These are phyloP conservation scores for Taiozyma sp. DNA, from an alignment of 1,139 yeast genomes.

Conservation along the genomic window DNA sequence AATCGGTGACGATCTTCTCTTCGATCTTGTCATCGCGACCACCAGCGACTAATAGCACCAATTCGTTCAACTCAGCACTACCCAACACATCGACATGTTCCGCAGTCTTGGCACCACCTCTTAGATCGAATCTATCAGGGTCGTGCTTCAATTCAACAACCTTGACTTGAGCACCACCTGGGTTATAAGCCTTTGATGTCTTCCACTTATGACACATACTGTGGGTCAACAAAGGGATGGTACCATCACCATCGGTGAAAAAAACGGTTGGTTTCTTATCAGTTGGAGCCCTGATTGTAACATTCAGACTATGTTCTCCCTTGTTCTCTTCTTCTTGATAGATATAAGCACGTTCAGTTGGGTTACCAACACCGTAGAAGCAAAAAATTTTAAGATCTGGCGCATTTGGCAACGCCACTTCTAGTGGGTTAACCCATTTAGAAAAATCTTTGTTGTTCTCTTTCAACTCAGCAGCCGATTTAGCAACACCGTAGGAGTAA, in stretches of 20 bases:
- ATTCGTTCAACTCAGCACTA: slow-evolving; percentile 84
- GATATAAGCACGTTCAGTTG: slow-evolving; percentile 88
- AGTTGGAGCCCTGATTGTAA: slow-evolving; percentile 54
- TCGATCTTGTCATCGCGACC: slow-evolving; percentile 68
- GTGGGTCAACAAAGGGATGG: slow-evolving; percentile 83
- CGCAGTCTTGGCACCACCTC: slow-evolving; percentile 97
- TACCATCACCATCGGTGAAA: slow-evolving; percentile 94
- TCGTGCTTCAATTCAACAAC: slow-evolving; percentile 90
- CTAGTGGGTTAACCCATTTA: slow-evolving; percentile 92
- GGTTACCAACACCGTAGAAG: slow-evolving; percentile 92
- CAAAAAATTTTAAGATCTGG: slow-evolving; percentile 88
- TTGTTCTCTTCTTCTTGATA: slow-evolving; percentile 62
- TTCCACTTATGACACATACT: slow-evolving; percentile 83
- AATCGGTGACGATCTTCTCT: slow-evolving; percentile 52
- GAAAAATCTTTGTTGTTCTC: slow-evolving; percentile 61
- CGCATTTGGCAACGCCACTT: slow-evolving; percentile 85
- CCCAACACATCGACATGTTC: slow-evolving; percentile 97
- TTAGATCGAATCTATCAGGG: slow-evolving; percentile 87
- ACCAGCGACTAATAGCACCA: slow-evolving; percentile 73
- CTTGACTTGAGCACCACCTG: slow-evolving; percentile 65
- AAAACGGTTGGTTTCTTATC: slow-evolving; percentile 55
- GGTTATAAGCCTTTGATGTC: slow-evolving; percentile 63
- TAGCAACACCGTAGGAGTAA: slow-evolving; percentile 77
- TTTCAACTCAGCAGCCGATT: slow-evolving; percentile 48
- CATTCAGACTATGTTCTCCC: slow-evolving; percentile 44